phyloP scores from a whole-genome alignment of 805 yeast species.

The Candida vartiovaarae region DNA sequence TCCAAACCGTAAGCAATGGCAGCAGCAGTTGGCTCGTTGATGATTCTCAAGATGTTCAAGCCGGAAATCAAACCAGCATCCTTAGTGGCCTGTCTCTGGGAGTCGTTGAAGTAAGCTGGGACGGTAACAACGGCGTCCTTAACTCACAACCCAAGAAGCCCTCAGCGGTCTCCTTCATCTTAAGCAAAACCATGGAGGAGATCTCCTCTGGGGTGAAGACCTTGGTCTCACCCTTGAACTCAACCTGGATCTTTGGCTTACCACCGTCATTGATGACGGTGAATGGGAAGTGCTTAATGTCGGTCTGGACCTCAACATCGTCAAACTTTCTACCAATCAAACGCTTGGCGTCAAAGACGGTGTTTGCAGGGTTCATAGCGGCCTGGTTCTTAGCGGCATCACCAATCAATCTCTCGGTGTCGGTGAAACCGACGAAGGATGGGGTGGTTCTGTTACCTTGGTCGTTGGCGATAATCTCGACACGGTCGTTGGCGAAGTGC shows the following conservation, averaged over 20 bases:
- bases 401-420: slow-evolving; percentile 87
- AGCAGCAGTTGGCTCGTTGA: slow-evolving; percentile 95
- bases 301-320: slow-evolving; percentile 74
- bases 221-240: slow-evolving; percentile 65
- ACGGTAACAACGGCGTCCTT: slow-evolving; percentile 90
- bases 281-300: slow-evolving; percentile 79
- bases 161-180: slow-evolving; percentile 91
- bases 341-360: slow-evolving; percentile 87
- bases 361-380: slow-evolving; percentile 79
- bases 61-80: slow-evolving; percentile 93
- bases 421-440: slow-evolving; percentile 88
- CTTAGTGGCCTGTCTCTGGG: slow-evolving; percentile 91
- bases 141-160: slow-evolving; percentile 79
- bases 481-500: slow-evolving; percentile 74
- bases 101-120: slow-evolving; percentile 90
- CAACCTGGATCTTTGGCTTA: slow-evolving; percentile 77
- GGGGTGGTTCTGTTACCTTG: slow-evolving; percentile 98
- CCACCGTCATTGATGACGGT: slow-evolving; percentile 61
- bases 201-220: slow-evolving; percentile 88
- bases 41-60: slow-evolving; percentile 79
- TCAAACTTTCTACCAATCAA: slow-evolving; percentile 77
- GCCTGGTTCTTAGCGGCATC: slow-evolving; percentile 97
- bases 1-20: slow-evolving; percentile 96
- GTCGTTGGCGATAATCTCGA: slow-evolving; percentile 89
- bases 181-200: slow-evolving; percentile 84